Percentiles rank a stretch among this genome's conserved stretches.
Evolutionary conservation across 2,329 filamentous ascomycete species (phyloP).

Genomic region (Xylariaceae sp.): DNA sequence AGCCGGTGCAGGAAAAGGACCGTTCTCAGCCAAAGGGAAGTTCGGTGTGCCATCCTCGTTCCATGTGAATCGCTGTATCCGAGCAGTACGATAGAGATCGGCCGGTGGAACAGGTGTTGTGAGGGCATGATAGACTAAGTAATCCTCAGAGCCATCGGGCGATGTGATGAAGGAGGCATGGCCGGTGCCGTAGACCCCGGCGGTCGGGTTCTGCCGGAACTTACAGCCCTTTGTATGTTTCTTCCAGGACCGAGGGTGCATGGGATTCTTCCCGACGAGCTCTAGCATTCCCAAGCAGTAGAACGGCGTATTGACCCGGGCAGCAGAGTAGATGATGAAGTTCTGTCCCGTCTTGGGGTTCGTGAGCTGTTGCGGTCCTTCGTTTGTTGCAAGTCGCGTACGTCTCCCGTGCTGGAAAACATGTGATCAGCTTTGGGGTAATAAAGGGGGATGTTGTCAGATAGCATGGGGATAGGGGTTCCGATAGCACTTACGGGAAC

Average conservation of each 20-base stretch:
- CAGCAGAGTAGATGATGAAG: constrained; percentile 35
- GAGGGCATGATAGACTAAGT: constrained; percentile 35
- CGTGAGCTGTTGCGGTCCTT: constrained; percentile 35
- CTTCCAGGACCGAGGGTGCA: constrained; percentile 34
- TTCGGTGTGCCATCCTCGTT: constrained; percentile 33
- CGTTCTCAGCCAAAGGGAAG: constrained; percentile 34
- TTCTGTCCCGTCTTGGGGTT: constrained; percentile 35
- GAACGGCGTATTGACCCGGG: constrained; percentile 36
- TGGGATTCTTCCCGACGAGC: constrained; percentile 34
- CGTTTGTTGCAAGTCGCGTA: constrained; percentile 34
- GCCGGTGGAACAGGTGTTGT: constrained; percentile 32
- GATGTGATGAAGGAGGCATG: constrained; percentile 35
- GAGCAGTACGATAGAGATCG: constrained; percentile 32
- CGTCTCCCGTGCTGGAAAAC: constrained; percentile 29
- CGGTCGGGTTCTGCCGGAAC: constrained; percentile 34
- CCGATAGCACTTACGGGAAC: constrained; percentile 24
- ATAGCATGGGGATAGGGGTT: neutral
- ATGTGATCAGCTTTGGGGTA: constrained; percentile 2
- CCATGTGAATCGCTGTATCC: constrained; percentile 34
- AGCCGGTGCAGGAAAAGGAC: constrained; percentile 31
- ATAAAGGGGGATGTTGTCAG: too few relatives aligned
- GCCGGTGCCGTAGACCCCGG: constrained; percentile 33
- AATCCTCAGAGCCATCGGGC: constrained; percentile 32
- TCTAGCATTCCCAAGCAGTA: constrained; percentile 36
- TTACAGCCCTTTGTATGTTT: constrained; percentile 34